Evolutionary conservation across 768 basidiomycete species (phyloP).

Genomic region (Tubosaeta brunneosetosa): DNA sequence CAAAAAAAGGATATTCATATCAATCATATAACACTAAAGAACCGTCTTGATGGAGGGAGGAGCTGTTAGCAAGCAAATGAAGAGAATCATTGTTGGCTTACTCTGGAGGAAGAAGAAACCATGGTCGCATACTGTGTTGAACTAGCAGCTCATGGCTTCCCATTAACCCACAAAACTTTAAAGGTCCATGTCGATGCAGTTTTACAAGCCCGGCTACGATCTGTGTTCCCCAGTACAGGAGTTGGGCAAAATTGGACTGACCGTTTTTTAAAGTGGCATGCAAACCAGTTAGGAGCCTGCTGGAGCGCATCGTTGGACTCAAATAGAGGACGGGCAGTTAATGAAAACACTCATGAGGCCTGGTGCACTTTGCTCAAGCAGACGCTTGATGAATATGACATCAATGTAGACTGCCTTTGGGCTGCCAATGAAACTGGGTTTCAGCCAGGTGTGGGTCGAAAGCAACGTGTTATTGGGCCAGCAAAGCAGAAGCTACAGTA

Average conservation of each 20-base stretch:
- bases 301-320: neutral
- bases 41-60: neutral
- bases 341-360: neutral
- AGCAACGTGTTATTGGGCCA: conserved; percentile 6
- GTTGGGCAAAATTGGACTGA: neutral
- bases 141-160: neutral
- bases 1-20: neutral
- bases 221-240: neutral
- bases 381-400: neutral
- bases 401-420: conserved; percentile 8
- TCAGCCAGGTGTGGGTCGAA: conserved; percentile 2
- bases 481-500: conserved; percentile 9
- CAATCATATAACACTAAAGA: neutral
- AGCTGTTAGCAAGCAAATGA: neutral
- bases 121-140: neutral
- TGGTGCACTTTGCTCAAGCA: neutral
- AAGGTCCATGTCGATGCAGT: neutral
- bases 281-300: neutral
- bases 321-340: neutral
- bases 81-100: neutral
- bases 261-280: neutral
- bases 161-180: neutral
- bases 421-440: conserved; percentile 18
- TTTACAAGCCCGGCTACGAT: neutral
- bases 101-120: neutral